Evolutionary conservation across 2,329 filamentous ascomycete species (phyloP).

Genomic region (Paecilomyces dactylethromorphus): DNA sequence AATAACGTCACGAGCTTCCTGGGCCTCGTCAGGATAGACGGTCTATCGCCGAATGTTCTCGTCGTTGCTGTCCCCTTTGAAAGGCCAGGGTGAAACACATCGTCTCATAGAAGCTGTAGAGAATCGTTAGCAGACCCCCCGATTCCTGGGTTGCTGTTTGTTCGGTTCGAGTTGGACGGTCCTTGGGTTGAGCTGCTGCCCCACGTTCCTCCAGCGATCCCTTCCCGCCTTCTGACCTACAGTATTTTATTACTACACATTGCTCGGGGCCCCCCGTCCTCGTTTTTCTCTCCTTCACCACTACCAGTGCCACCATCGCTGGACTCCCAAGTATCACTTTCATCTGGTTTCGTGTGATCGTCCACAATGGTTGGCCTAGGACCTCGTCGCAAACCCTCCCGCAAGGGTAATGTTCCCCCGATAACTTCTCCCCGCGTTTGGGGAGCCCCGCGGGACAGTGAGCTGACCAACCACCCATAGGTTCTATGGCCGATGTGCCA

Average conservation of each 20-base stretch:
- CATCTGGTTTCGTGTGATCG: background rate
- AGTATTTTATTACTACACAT: background rate
- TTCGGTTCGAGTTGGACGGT: background rate
- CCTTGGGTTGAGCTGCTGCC: background rate
- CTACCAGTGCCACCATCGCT: background rate
- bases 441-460: background rate
- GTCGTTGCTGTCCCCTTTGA: no score
- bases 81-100: background rate
- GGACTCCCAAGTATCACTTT: background rate
- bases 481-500: conserved; percentile 86
- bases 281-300: background rate
- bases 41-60: background rate
- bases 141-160: background rate
- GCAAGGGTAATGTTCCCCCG: conserved; percentile 56
- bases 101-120: background rate
- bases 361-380: conserved; percentile 58
- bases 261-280: background rate
- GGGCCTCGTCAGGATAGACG: background rate
- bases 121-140: background rate
- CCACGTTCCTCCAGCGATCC: background rate
- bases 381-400: conserved; percentile 59
- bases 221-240: background rate
- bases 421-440: background rate
- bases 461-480: conserved; percentile 38
- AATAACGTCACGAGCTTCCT: conserved; percentile 10